Evolutionary conservation across 2,329 filamentous ascomycete genomes (phyloP).

Genomic region (Talaromyces funiculosus): DNA sequence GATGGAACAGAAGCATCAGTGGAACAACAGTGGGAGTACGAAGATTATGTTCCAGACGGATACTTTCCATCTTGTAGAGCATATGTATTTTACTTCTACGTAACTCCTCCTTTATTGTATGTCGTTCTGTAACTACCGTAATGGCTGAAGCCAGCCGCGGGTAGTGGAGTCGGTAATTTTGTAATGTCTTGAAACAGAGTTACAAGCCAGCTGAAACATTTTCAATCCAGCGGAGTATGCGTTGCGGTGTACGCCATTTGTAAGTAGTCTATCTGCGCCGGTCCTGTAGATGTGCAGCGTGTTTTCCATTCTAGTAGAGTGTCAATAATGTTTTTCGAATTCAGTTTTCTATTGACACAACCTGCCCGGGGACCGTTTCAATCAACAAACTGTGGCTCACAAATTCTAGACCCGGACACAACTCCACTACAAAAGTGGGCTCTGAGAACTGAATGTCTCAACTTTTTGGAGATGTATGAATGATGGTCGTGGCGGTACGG

Average conservation of each 20-base stretch:
- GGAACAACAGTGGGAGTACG: neutral
- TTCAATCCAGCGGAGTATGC: neutral
- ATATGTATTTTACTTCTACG: neutral
- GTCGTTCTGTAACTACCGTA: neutral
- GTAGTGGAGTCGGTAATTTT: neutral
- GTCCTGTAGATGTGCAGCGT: neutral
- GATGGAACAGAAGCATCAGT: neutral
- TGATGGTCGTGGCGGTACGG: neutral
- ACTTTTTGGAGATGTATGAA: neutral
- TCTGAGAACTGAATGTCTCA: neutral
- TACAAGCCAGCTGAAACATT: neutral
- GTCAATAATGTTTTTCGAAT: neutral
- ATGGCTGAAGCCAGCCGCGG: neutral
- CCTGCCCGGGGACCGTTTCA: neutral
- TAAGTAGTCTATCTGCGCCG: neutral
- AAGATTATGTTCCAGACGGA: neutral
- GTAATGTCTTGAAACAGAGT: neutral
- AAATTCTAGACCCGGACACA: neutral
- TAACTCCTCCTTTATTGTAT: neutral
- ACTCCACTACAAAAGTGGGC: neutral
- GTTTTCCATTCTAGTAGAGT: neutral
- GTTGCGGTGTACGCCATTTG: neutral
- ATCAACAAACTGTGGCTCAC: neutral
- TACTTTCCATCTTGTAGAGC: neutral
- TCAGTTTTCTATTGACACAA: neutral